These are phyloP conservation scores for Tephrocybe sp. DNA, from an alignment of 768 basidiomycete species.

Conservation along the genomic window DNA sequence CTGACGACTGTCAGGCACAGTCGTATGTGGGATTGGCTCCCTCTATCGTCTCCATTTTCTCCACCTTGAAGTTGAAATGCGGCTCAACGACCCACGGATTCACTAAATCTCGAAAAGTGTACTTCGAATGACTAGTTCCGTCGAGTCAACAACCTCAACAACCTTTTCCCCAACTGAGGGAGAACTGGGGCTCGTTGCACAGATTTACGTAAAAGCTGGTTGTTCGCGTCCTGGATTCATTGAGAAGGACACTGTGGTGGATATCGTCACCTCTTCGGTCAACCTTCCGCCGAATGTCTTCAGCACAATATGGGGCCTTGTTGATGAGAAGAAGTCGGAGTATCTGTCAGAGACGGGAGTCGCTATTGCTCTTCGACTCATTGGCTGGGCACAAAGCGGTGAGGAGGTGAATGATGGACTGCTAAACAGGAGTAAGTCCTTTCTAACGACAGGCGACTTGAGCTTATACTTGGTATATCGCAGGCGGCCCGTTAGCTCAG, in stretches of 20 bases:
- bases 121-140: not conserved
- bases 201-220: slow-evolving; percentile 27
- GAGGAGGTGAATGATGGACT: slow-evolving; percentile 39
- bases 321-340: slow-evolving; percentile 59
- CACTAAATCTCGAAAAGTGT: not conserved
- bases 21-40: no score
- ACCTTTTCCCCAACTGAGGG: slow-evolving; percentile 26
- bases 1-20: no score
- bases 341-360: slow-evolving; percentile 55
- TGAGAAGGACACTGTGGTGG: slow-evolving; percentile 47
- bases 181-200: slow-evolving; percentile 28
- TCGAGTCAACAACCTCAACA: not conserved
- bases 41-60: not conserved
- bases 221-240: slow-evolving; percentile 22
- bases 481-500: slow-evolving; percentile 54
- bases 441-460: not conserved
- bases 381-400: slow-evolving; percentile 65
- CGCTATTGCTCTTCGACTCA: slow-evolving; percentile 58
- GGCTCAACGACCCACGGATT: not conserved
- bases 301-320: slow-evolving; percentile 63
- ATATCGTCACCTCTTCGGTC: slow-evolving; percentile 52
- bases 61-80: not conserved
- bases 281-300: slow-evolving; percentile 53
- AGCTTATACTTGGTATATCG: slow-evolving; percentile 1
- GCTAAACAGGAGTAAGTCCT: slow-evolving; percentile 44